Base-by-base conservation (phyloP, 495 filamentous ascomycete genomes). In the Paragyromitra xinjiangensis region DNA sequence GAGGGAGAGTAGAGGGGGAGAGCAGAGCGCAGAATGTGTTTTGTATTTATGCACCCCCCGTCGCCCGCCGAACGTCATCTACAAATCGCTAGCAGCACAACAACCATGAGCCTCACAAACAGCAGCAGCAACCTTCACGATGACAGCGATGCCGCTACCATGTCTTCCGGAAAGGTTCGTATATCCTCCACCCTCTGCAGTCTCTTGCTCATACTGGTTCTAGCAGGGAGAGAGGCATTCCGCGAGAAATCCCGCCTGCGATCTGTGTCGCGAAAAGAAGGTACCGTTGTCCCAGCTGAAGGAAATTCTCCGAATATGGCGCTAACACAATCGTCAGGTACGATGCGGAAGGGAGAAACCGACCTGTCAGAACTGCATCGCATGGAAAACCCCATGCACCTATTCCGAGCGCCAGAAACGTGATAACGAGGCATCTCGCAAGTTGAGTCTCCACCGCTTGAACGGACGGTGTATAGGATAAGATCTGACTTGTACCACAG, bases 241-340 rank as follows among this genome's bases (percentile, higher is more conserved):
- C 7, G 76, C 78, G 4, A 63, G 64, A 26, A 81, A 81, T 45
- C 80, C 80, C 12, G 80, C 80, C 2, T 82, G 80, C 50, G 80
- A 82, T 45, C 42, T 81, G n/a, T 82, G 80, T 73, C 80, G 80
- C 51, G 80, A 82, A 63, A 82, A 82, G 48, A 82, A 82, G 71
- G 80, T 82, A 68, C 14, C 22, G 24, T 29, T 42, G 6, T 44
- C 56, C 44, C 29, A 34, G 37, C 8, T 16, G n/a, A 34, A n/a
- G 7, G 34, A 42, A 37, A 42, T 63, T 44, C 37, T 22, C 59
- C 59, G 50, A 12, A 14, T 9, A 5, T 14, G 40, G 48, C 19
- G 51, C 66, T 69, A 26, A 64, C 6, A 6, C 19, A 44, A 44
- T 8, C 8, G 8, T 37, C 48, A 80, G 80, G 80, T 81, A 37